These are phyloP conservation scores for Xylariales sp. DNA, from an alignment of 2,329 filamentous ascomycete species.

Conservation along the genomic window DNA sequence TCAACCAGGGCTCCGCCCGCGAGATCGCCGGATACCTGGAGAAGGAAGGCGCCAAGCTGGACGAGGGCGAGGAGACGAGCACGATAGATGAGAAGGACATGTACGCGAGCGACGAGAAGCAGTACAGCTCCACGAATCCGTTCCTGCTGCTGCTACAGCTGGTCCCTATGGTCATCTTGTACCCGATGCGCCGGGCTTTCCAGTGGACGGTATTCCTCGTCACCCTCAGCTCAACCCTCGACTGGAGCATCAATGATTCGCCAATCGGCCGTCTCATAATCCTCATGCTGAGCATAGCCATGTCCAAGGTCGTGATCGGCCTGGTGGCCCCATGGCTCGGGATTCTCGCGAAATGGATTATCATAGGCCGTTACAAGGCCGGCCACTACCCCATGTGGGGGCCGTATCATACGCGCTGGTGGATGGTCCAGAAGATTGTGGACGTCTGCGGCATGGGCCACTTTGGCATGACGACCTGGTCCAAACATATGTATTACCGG, in stretches of 20 bases:
- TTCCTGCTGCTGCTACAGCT: slow-evolving; percentile 46
- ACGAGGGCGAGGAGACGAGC: slow-evolving; percentile 10
- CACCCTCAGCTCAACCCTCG: slow-evolving; percentile 34
- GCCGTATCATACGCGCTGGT: slow-evolving; percentile 53
- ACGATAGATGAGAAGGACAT: slow-evolving; percentile 11
- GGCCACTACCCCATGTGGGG: slow-evolving; percentile 59
- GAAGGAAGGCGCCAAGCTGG: slow-evolving; percentile 7
- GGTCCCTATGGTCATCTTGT: slow-evolving; percentile 42
- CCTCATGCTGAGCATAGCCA: slow-evolving; percentile 38
- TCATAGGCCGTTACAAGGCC: slow-evolving; percentile 48
- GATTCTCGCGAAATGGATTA: slow-evolving; percentile 49
- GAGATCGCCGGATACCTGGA: slow-evolving; percentile 29
- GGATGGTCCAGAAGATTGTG: slow-evolving; percentile 51
- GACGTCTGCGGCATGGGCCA: slow-evolving; percentile 43
- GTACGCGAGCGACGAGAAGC: slow-evolving; percentile 30
- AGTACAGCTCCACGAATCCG: slow-evolving; percentile 44
- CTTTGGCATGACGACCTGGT: slow-evolving; percentile 35
- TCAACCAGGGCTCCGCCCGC: slow-evolving; percentile 38
- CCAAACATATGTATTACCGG: slow-evolving; percentile 40
- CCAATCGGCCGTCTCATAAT: slow-evolving; percentile 43
- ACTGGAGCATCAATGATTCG: slow-evolving; percentile 31
- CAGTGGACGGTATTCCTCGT: slow-evolving; percentile 51
- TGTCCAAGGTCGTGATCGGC: slow-evolving; percentile 34
- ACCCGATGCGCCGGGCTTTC: slow-evolving; percentile 44
- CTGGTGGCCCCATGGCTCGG: slow-evolving; percentile 38